Evolutionary conservation across 1,284 basidiomycete genomes (phyloP).

Genomic region (Jaminaea rosea): DNA sequence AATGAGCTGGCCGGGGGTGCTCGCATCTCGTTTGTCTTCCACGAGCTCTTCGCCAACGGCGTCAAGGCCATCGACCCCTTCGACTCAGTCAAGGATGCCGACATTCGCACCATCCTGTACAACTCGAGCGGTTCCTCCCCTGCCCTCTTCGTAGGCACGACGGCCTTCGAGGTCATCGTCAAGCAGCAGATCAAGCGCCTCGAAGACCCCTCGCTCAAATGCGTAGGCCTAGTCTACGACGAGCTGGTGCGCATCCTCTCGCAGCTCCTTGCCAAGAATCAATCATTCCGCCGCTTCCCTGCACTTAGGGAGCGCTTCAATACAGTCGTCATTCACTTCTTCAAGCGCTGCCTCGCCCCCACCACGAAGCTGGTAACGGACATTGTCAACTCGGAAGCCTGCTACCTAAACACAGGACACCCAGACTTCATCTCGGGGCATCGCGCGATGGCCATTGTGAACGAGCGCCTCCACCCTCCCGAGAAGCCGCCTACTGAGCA

Average conservation of each 20-base stretch:
- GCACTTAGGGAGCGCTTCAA: slow-evolving; percentile 90
- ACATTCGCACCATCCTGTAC: slow-evolving; percentile 89
- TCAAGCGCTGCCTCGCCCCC: slow-evolving; percentile 84
- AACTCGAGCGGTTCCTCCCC: slow-evolving; percentile 97
- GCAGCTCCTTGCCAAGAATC: slow-evolving; percentile 77
- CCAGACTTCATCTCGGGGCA: slow-evolving; percentile 96
- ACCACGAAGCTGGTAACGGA: slow-evolving; percentile 90
- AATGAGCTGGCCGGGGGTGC: slow-evolving; percentile 96
- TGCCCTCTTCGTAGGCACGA: slow-evolving; percentile 87
- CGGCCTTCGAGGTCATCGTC: slow-evolving; percentile 93
- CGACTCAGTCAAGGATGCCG: slow-evolving; percentile 94
- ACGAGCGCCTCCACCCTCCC: slow-evolving; percentile 63
- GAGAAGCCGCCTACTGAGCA: slow-evolving; percentile 20
- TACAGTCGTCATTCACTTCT: slow-evolving; percentile 85
- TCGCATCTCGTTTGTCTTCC: slow-evolving; percentile 94
- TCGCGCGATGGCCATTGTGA: slow-evolving; percentile 86
- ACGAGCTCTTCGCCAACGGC: slow-evolving; percentile 93
- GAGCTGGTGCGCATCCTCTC: slow-evolving; percentile 90
- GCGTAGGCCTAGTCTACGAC: slow-evolving; percentile 88
- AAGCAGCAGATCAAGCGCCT: slow-evolving; percentile 96
- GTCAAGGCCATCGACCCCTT: slow-evolving; percentile 93
- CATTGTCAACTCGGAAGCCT: slow-evolving; percentile 60
- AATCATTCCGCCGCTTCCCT: slow-evolving; percentile 89
- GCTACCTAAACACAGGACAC: slow-evolving; percentile 85
- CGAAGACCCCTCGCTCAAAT: slow-evolving; percentile 86